Percentiles rank a stretch among this genome's conserved stretches.
Conservation (phyloP, 1,284 basidiomycete genomes). For the Mixia osmundae region DNA sequence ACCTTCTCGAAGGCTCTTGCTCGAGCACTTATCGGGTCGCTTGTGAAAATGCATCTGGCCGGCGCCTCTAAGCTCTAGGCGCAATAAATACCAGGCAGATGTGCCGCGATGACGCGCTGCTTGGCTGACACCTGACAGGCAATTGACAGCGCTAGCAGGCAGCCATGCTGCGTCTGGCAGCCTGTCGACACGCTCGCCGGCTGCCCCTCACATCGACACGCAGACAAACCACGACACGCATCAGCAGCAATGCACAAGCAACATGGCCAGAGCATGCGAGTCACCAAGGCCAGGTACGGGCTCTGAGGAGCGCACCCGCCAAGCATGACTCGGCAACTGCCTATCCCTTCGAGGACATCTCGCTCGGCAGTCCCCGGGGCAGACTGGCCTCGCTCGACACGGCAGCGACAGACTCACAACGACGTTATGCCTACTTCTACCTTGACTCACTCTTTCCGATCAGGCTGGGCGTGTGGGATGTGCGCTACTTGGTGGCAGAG, state of each 20-base stretch:
- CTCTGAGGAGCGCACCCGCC: neutral
- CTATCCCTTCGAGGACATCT: neutral
- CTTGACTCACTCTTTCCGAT: slow-evolving; percentile 15
- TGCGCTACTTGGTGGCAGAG: slow-evolving; percentile 10
- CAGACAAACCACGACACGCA: too few relatives aligned
- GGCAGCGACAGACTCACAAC: neutral
- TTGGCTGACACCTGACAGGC: too few relatives aligned
- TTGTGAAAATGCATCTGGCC: too few relatives aligned
- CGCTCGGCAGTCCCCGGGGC: neutral
- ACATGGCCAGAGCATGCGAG: neutral
- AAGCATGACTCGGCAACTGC: neutral
- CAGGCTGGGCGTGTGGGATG: slow-evolving; percentile 11
- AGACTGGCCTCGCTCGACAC: neutral
- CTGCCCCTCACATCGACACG: too few relatives aligned
- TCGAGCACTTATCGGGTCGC: too few relatives aligned
- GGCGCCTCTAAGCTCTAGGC: too few relatives aligned
- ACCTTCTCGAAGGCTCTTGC: too few relatives aligned
- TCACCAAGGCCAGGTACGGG: neutral
- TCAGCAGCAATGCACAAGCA: neutral
- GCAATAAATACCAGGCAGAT: too few relatives aligned
- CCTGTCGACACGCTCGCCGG: too few relatives aligned
- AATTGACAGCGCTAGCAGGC: too few relatives aligned
- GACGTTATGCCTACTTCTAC: slow-evolving; percentile 10
- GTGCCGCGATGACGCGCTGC: too few relatives aligned
- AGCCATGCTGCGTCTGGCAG: too few relatives aligned